Evolutionary conservation across 2,329 filamentous ascomycete genomes (phyloP), one percentile per base, ranked within the genome.

Genomic region (Fusarium anguioides): DNA sequence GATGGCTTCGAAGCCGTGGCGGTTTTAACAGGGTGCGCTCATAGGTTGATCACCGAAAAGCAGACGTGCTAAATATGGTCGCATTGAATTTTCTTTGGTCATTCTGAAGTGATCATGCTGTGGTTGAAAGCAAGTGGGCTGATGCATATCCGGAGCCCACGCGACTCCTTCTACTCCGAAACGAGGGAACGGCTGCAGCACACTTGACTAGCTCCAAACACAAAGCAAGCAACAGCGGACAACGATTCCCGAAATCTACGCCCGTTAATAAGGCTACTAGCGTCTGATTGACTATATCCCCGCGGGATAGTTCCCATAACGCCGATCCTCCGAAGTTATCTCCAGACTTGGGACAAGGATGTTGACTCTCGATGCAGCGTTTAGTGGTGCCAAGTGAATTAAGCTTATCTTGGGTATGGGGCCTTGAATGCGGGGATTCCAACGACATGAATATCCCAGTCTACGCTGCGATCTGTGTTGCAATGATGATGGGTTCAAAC

Each of bases 251-350:
- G 60, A 11, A 31, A 2, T 3, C 11, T 18, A 33, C 26, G 46
- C 52, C 35, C 26, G 21, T 36, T 44, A 12, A 54, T 5, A 14
- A 29, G 24, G 17, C 26, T 6, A n/a, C 7, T 18, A 17, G 24
- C 17, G 8, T 36, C 14, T 21, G 20, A 24, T 33, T 10, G n/a
- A 33, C 17, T 27, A 48, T 24, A 53, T 41, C 47, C 49, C 61
- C 60, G 70, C 63, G 65, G 70, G 62, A 60, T 52, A 64, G 59
- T 55, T 56, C 47, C 54, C 41, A 36, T 54, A 49, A 65, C 51
- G 62, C 70, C 68, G 70, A 69, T 53, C 49, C 33, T 39, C 65
- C 65, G 60, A 68, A 48, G 61, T 26, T 41, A 57, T 66, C 64
- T 48, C 65, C 64, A 64, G 8, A 21, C n/a, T 20, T 17, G 24